Evolutionary conservation across 768 basidiomycete species (phyloP).

Genomic region (Lactifluus echinatus): DNA sequence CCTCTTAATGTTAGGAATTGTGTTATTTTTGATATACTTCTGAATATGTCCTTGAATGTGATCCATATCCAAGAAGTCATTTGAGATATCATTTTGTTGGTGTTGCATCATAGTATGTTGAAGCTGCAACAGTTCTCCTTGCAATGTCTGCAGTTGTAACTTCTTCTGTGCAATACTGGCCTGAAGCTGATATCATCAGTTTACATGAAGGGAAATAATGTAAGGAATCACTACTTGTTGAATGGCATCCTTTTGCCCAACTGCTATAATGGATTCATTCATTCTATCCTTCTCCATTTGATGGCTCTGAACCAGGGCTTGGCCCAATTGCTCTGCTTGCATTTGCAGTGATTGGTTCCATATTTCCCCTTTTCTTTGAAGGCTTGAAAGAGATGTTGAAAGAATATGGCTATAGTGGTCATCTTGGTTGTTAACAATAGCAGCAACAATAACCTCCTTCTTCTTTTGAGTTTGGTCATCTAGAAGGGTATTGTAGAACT

Average conservation of each 20-base stretch:
- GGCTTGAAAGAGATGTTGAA: neutral
- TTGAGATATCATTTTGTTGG: neutral
- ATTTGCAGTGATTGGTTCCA: conserved; percentile 1
- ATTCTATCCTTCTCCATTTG: neutral
- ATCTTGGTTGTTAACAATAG: conserved; percentile 2
- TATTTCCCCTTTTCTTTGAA: conserved; percentile 1
- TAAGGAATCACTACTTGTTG: conserved; percentile 1
- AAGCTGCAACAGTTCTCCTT: conserved; percentile 6
- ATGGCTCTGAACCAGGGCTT: conserved; percentile 2
- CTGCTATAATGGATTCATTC: neutral
- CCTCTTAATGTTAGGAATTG: neutral
- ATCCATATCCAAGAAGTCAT: neutral
- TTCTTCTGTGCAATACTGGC: neutral
- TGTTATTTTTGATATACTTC: neutral
- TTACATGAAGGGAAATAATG: neutral
- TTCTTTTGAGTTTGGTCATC: neutral
- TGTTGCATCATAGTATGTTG: neutral
- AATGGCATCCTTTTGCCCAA: neutral
- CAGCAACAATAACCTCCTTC: conserved; percentile 1
- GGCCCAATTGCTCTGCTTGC: conserved; percentile 1
- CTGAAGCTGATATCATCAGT: conserved; percentile 1
- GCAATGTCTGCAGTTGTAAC: neutral
- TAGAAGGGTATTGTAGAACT: neutral
- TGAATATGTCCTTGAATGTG: conserved; percentile 1
- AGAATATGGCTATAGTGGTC: neutral